Evolutionary conservation across 176 grass and related monocot species (phyloP).

Genomic region (Urochloa ruziziensis): DNA sequence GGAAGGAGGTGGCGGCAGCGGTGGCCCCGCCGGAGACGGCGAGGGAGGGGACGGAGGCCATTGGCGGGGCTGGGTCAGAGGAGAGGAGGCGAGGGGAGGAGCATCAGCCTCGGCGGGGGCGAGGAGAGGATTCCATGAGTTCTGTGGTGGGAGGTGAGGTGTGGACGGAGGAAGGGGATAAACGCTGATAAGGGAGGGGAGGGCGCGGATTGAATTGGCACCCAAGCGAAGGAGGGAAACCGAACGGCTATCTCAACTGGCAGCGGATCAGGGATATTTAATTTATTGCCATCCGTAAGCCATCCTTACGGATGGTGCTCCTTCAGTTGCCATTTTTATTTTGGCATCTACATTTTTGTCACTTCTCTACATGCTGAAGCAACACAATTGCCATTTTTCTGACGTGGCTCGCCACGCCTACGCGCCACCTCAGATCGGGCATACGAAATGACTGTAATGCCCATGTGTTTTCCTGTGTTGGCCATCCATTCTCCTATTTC

Average conservation of each 20-base stretch:
- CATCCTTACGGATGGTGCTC: too few relatives aligned
- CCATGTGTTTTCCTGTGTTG: too few relatives aligned
- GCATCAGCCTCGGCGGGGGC: conserved; percentile 1
- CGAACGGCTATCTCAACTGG: not conserved
- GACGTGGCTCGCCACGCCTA: too few relatives aligned
- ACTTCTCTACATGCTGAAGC: too few relatives aligned
- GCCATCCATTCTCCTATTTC: too few relatives aligned
- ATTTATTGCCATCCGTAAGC: too few relatives aligned
- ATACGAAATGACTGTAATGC: too few relatives aligned
- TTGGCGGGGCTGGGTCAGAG: not conserved
- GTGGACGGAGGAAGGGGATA: not conserved
- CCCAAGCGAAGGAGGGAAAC: not conserved
- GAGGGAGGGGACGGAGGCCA: conserved; percentile 41
- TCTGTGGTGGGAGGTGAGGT: not conserved
- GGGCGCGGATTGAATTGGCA: not conserved
- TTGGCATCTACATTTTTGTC: too few relatives aligned
- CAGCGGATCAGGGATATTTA: too few relatives aligned
- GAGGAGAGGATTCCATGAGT: not conserved
- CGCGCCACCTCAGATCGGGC: too few relatives aligned
- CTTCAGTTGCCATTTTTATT: too few relatives aligned
- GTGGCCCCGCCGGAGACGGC: conserved; percentile 21
- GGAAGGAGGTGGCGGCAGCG: not conserved
- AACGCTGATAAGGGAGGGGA: not conserved
- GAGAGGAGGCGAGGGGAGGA: not conserved
- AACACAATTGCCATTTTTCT: too few relatives aligned